Evolutionary conservation across 164 flowering plant species (phyloP).

Genomic region (Piper longum): DNA sequence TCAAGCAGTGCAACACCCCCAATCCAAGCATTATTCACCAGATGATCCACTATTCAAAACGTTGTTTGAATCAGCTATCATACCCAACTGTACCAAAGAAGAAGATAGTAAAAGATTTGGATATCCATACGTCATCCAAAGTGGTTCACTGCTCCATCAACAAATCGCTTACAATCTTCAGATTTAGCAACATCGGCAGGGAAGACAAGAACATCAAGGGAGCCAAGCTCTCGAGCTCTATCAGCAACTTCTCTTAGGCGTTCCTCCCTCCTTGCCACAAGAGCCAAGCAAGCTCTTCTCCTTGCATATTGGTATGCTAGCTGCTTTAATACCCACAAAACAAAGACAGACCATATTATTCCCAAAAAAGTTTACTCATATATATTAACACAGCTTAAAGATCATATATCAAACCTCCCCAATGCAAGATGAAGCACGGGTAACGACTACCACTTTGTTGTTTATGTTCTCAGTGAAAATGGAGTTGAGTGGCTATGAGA

Average conservation of each 20-base stretch:
- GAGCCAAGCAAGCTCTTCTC: conserved; percentile 39
- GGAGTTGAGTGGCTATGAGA: conserved; percentile 1
- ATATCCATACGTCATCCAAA: conserved; percentile 3
- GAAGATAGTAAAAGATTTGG: neutral
- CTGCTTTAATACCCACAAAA: too few species aligned
- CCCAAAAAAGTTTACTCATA: neutral
- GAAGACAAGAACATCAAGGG: conserved; percentile 31
- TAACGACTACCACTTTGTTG: conserved; percentile 8
- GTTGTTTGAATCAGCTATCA: neutral
- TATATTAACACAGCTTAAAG: too few species aligned
- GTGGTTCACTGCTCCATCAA: neutral
- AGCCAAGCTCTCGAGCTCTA: conserved; percentile 26
- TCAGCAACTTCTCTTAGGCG: conserved; percentile 28
- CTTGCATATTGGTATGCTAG: conserved; percentile 53
- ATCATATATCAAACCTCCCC: conserved; percentile 5
- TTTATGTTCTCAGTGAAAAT: conserved; percentile 2
- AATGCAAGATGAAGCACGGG: conserved; percentile 13
- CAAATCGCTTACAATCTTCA: conserved; percentile 18
- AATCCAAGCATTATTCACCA: conserved; percentile 56
- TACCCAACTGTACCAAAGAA: neutral
- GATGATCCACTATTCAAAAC: conserved; percentile 68
- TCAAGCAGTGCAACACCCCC: conserved; percentile 23
- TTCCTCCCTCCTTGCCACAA: conserved; percentile 40
- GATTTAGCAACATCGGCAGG: conserved; percentile 36
- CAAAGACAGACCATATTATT: too few species aligned